Conservation (phyloP, 2,329 filamentous ascomycete genomes). For the Sporothrix sp. region DNA sequence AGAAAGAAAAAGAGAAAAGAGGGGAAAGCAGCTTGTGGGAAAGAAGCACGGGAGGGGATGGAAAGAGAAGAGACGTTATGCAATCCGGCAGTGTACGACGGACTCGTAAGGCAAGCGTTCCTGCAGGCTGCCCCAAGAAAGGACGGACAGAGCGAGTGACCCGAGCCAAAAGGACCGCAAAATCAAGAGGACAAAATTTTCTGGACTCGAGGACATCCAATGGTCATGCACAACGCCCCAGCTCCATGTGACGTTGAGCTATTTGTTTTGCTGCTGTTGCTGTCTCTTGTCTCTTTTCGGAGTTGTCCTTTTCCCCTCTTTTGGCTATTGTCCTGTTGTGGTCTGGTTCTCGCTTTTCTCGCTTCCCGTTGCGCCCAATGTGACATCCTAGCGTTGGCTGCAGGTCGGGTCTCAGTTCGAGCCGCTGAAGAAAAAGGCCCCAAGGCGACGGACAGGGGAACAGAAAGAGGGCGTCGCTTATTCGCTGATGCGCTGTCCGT, state of each 20-base stretch:
- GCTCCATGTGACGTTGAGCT: conserved; percentile 1
- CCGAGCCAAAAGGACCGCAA: neutral
- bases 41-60: neutral
- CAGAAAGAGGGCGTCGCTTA: neutral
- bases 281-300: neutral
- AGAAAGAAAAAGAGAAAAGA: neutral
- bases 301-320: too few species aligned
- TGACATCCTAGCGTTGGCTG: too few species aligned
- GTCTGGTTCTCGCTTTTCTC: too few species aligned
- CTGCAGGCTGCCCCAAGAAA: too few species aligned
- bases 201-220: neutral
- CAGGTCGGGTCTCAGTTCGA: too few species aligned
- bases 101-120: too few species aligned
- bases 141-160: too few species aligned
- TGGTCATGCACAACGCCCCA: neutral
- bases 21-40: neutral
- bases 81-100: too few species aligned
- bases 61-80: neutral
- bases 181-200: neutral
- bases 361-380: too few species aligned
- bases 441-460: too few species aligned
- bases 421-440: neutral
- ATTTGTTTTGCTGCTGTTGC: neutral
- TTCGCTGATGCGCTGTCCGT: neutral
- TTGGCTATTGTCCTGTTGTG: too few species aligned